Evolutionary conservation across 1,284 basidiomycete genomes (phyloP), one percentile per base, ranked within the genome.

Genomic region (Cutaneotrichosporon spelunceum): DNA sequence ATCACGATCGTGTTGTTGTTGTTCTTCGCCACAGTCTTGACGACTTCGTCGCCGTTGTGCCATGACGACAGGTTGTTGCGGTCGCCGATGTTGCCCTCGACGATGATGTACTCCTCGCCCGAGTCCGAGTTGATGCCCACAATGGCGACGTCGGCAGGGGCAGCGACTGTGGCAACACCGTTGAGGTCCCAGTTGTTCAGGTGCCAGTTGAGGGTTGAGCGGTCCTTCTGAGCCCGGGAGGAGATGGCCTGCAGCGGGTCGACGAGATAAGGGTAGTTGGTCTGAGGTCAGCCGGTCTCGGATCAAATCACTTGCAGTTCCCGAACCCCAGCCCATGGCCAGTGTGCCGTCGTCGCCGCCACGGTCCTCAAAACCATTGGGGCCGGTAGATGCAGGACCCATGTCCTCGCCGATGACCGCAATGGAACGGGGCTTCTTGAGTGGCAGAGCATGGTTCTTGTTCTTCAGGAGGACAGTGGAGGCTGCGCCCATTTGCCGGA

Each of bases 301-400:
- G 9, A n/a, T 9, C 10, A 4, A 50, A 14, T 14, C 23, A 29
- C 48, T 30, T 27, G 30, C 75, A 8, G 82, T 75, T 57, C 88
- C 88, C 54, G 84, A 86, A 21, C 87, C 91, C 90, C 91, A 92
- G 30, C 90, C 90, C 84, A 90, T 87, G 6, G 88, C 89, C 2
- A 92, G 81, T n/a, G 87, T 84, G 34, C 80, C 80, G 21, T 78
- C 71, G n/a, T 75, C 63, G 5, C 81, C 81, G n/a, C 79, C 81
- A 11, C 79, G 80, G 59, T 91, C 88, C 13, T 77, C 42, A 69
- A 85, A 91, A 53, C 85, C 83, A 77, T 92, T 93, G 2, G 90
- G 87, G 0, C 90, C 90, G 34, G 82, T 80, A 29, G 69, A 75
- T 5, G 85, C 83, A 0, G 89, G 88, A 2, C 86, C 88, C 16